Evolutionary conservation across 1,284 basidiomycete species (phyloP).

Genomic region (Moesziomyces sp.): DNA sequence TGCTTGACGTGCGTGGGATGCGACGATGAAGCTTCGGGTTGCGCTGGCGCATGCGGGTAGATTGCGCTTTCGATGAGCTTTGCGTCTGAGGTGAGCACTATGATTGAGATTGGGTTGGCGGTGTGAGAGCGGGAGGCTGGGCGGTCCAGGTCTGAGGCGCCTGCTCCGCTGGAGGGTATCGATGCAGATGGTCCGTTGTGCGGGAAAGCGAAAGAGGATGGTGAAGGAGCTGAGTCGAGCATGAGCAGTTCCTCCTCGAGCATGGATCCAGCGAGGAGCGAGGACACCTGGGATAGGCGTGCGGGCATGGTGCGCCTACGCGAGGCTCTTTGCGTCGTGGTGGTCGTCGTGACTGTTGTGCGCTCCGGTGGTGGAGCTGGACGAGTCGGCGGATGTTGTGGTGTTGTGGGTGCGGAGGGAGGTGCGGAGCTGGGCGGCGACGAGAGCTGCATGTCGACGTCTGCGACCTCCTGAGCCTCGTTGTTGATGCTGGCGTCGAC

Average conservation of each 20-base stretch:
- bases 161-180: slow-evolving; percentile 1
- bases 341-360: background rate
- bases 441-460: slow-evolving; percentile 34
- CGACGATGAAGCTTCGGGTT: background rate
- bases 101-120: slow-evolving; percentile 13
- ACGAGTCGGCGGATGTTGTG: background rate
- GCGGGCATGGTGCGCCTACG: slow-evolving; percentile 49
- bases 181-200: background rate
- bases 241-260: slow-evolving; percentile 53
- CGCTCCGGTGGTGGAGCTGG: slow-evolving; percentile 2
- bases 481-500: background rate
- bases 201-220: slow-evolving; percentile 11
- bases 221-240: slow-evolving; percentile 25
- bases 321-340: slow-evolving; percentile 21
- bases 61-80: slow-evolving; percentile 12
- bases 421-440: slow-evolving; percentile 38
- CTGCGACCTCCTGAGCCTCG: slow-evolving; percentile 23
- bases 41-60: slow-evolving; percentile 8
- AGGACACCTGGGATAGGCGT: slow-evolving; percentile 46
- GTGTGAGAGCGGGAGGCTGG: slow-evolving; percentile 1
- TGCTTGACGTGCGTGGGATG: slow-evolving; percentile 5
- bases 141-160: background rate
- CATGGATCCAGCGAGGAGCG: slow-evolving; percentile 48
- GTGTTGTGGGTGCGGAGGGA: slow-evolving; percentile 12
- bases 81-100: slow-evolving; percentile 35